Conservation (phyloP, 176 grass and related monocot genomes). For the Themeda triandra region DNA sequence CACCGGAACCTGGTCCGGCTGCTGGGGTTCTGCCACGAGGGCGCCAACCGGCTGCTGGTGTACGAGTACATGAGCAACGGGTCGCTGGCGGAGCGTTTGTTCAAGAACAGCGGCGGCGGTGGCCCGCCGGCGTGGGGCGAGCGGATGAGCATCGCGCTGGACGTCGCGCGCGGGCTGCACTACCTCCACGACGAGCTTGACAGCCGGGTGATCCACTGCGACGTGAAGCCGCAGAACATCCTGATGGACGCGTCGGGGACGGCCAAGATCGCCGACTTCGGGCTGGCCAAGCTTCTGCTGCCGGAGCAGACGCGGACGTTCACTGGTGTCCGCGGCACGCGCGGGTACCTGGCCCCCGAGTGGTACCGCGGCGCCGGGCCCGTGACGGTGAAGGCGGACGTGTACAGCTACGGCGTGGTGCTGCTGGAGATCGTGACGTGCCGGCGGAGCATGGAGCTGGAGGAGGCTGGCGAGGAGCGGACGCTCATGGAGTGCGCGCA, state of each 20-base stretch:
- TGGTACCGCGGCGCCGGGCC: conserved; percentile 32
- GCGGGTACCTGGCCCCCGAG: conserved; percentile 50
- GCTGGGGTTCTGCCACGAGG: conserved; percentile 59
- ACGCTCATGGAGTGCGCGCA: conserved; percentile 30
- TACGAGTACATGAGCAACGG: conserved; percentile 64
- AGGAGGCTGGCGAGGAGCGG: conserved; percentile 11
- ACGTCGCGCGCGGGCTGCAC: conserved; percentile 26
- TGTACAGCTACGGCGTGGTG: conserved; percentile 63
- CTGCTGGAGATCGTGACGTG: conserved; percentile 46
- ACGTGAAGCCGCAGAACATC: conserved; percentile 65
- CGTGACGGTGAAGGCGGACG: conserved; percentile 44
- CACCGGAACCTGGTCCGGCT: conserved; percentile 62
- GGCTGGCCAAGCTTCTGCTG: conserved; percentile 49
- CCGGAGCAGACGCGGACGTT: conserved; percentile 41
- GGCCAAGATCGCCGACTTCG: conserved; percentile 59
- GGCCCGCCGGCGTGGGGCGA: neutral
- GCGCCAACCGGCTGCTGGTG: conserved; percentile 55
- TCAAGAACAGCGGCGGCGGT: neutral
- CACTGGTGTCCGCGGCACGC: conserved; percentile 45
- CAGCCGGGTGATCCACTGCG: conserved; percentile 46
- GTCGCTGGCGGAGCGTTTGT: conserved; percentile 58
- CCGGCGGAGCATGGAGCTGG: conserved; percentile 39
- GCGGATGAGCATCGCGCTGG: conserved; percentile 24
- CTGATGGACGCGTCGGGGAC: conserved; percentile 38
- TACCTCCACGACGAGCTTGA: conserved; percentile 54